Evolutionary conservation across 768 basidiomycete species (phyloP), one percentile per base, ranked within the genome.

Genomic region (Atractiella rhizophila): DNA sequence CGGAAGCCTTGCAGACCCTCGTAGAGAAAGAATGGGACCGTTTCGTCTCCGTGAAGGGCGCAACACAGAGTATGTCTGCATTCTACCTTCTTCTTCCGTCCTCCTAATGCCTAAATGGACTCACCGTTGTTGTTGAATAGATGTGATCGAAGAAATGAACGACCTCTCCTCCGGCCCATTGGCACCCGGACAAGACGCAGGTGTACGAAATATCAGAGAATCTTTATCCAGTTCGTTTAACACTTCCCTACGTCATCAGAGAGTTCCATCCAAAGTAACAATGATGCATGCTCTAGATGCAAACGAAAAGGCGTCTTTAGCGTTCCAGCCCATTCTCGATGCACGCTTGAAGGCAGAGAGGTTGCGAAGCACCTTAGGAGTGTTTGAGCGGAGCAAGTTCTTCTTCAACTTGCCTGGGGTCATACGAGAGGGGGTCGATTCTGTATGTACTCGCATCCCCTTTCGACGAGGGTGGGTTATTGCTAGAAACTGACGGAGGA

Each of bases 1-100:
- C 83, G 1, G 80, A 86, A 50, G 91, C 86, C n/a, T 74, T 96
- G 42, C 67, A 85, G 29, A 71, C 86, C 18, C 66, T 98, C 25
- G 91, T 98, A 9, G 86, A 94, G 57, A 83, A 94, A 51, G 91
- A 96, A 58, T 94, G 96, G 59, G 86, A 96, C 60, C 68, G 83
- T 11, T 98, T 96, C 53, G 88, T 96, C 15, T 79, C 81, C 3
- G 88, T 98, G 42, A 98, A 98, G 54, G 80, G 81, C 8, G 79
- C 78, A 8, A 88, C 80, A n/a, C 86, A 88, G 59, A 77, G 86
- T 85, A 15, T 31, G 29, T 26, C 28, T 37, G 31, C 32, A 21
- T 24, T 32, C n/a, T 27, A 28, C 21, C 7, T 19, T 13, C 33
- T 34, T n/a, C n/a, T n/a, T n/a, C n/a, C n/a, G n/a, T n/a, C n/a